phyloP scores from a whole-genome alignment of 495 filamentous ascomycete species.

The Hyaloscypha finlandica region DNA sequence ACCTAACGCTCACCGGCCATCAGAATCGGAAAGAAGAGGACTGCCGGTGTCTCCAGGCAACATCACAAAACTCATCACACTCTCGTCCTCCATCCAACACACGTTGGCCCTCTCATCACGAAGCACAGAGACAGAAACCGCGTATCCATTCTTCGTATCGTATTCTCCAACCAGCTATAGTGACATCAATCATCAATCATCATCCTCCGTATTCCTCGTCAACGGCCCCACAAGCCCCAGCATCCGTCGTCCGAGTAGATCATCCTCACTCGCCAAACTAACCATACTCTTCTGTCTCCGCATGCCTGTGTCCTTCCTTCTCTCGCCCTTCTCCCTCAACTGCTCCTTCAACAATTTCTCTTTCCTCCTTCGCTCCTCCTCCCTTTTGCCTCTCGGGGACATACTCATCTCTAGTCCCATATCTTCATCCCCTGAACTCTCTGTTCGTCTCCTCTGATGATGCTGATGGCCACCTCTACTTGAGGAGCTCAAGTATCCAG shows the following conservation, averaged over 20 bases:
- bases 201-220: constrained; percentile 63
- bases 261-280: constrained; percentile 79
- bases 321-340: constrained; percentile 34
- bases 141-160: background rate
- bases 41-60: too few species aligned
- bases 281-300: constrained; percentile 54
- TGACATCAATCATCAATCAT: constrained; percentile 23
- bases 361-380: constrained; percentile 25
- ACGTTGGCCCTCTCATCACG: too few species aligned
- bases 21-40: too few species aligned
- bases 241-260: constrained; percentile 84
- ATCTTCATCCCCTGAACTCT: constrained; percentile 81
- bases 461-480: constrained; percentile 33
- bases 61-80: too few species aligned
- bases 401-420: constrained; percentile 77
- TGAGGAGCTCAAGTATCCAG: constrained; percentile 9
- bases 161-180: background rate
- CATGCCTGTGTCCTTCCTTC: constrained; percentile 26
- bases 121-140: too few species aligned
- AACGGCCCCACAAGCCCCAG: constrained; percentile 76
- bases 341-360: constrained; percentile 33
- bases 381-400: constrained; percentile 36
- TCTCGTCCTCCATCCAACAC: too few species aligned
- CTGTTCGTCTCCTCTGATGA: constrained; percentile 40
- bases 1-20: too few species aligned